Percentiles rank a stretch among this genome's conserved stretches.
phyloP scores from a whole-genome alignment of 371 early-diverging fungal species.

The Nematocida parisii region DNA sequence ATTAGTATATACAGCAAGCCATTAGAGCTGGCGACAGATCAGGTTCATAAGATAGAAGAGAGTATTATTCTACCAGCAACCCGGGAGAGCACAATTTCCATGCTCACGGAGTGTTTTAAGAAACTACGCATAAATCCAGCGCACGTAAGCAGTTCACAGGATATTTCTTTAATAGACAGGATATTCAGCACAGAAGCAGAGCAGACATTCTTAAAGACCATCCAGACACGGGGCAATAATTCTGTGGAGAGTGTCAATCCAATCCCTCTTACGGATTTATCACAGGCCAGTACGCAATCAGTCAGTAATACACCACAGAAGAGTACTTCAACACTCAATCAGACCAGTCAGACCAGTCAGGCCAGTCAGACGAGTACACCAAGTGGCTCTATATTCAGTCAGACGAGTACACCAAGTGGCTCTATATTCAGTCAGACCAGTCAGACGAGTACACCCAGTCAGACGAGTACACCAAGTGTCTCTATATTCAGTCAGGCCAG shows the following conservation, averaged over 20 bases:
- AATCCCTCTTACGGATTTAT: too few species aligned
- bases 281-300: too few species aligned
- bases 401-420: background rate
- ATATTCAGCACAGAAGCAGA: slow-evolving; percentile 5
- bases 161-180: background rate
- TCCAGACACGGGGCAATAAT: background rate
- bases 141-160: background rate
- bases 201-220: background rate
- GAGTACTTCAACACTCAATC: background rate
- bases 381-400: background rate
- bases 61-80: background rate
- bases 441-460: background rate
- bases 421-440: background rate
- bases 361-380: background rate
- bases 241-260: background rate
- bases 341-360: background rate
- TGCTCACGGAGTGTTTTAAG: background rate
- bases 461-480: background rate
- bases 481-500: background rate
- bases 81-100: background rate
- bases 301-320: background rate
- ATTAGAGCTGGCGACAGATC: background rate
- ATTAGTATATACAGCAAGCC: background rate
- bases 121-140: background rate
- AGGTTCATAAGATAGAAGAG: slow-evolving; percentile 5